Evolutionary conservation across 2,329 filamentous ascomycete species (phyloP), one percentile per base, ranked within the genome.

Genomic region (Fusarium palustre): DNA sequence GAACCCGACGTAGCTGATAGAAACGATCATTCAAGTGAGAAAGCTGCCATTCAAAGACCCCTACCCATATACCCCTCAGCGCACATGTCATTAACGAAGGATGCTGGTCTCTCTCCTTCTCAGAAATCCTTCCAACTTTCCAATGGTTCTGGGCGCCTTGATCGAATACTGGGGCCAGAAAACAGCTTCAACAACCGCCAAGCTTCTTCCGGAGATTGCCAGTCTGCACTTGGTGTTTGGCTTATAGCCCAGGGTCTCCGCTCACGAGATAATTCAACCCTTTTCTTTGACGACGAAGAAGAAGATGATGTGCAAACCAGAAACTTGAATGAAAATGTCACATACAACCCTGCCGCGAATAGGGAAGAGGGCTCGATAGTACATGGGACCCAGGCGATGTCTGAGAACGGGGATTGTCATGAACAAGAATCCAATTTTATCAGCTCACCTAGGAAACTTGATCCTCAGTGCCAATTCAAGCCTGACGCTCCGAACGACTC

Each of bases 151-250:
- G 59, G 66, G 13, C 65, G 62, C 12, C 68, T 75, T 22, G 64
- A 67, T 52, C 59, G 64, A n/a, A 68, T 73, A 45, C 20, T 75
- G 48, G 69, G 61, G 10, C 72, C 65, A 31, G 65, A 69, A 16
- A 74, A 71, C 34, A 75, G 76, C 18, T 78, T 79, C 49, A 73
- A 72, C 28, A 76, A 74, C 43, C 73, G 72, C 3, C 73, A 72
- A 31, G 73, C 70, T 34, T 77, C 78, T 9, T 76, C 77, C 34
- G 72, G 67, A 57, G 79, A 80, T 38, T 75, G 75, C 15, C 76
- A 78, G 46, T 79, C 79, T n/a, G 71, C 75, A 10, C 72, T 81
- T 50, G 74, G 76, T 8, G 72, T 79, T 24, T 81, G 79, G 79
- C 75, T 81, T n/a, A 77, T 77, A 34, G 74, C 78, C 10, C 79